Conservation (phyloP, 768 basidiomycete genomes). For the Basidioascus undulatus region DNA sequence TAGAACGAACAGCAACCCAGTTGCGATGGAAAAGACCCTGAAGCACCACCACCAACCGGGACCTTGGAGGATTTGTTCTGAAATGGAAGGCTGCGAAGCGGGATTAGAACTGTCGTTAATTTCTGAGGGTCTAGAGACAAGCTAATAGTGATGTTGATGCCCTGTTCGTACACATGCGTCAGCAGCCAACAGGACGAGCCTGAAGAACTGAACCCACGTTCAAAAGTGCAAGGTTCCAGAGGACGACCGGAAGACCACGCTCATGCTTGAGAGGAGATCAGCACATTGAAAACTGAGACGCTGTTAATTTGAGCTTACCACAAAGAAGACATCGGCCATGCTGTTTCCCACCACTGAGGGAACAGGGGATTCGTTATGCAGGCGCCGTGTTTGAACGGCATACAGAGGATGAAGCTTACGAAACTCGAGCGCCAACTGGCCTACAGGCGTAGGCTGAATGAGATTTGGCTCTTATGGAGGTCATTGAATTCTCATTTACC, state of each 20-base stretch:
- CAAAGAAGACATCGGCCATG: conserved; percentile 8
- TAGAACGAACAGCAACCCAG: background rate
- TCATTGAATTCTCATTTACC: conserved; percentile 3
- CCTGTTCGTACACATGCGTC: too few species aligned
- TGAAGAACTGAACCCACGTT: too few species aligned
- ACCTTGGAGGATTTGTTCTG: conserved; percentile 7
- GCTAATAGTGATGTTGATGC: conserved; percentile 7
- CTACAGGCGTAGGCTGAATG: too few species aligned
- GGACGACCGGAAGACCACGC: background rate
- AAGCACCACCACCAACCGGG: conserved; percentile 10
- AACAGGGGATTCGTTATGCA: conserved; percentile 7
- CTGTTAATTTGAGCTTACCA: too few species aligned
- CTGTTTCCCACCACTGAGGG: conserved; percentile 1
- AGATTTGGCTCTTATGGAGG: too few species aligned
- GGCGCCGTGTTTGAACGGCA: too few species aligned
- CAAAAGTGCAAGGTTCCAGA: conserved; percentile 9
- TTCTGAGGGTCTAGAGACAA: background rate
- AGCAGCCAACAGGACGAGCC: too few species aligned
- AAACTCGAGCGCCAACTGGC: too few species aligned
- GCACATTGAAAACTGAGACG: background rate
- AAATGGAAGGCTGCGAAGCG: conserved; percentile 3
- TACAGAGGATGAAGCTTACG: too few species aligned
- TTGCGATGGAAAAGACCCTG: too few species aligned
- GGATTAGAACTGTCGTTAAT: background rate
- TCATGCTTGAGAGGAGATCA: background rate